A percentile compares a stretch with the other conserved stretches of the same genome.
Evolutionary conservation across 2,329 filamentous ascomycete genomes (phyloP).

Genomic region (Metarhizium rileyi): DNA sequence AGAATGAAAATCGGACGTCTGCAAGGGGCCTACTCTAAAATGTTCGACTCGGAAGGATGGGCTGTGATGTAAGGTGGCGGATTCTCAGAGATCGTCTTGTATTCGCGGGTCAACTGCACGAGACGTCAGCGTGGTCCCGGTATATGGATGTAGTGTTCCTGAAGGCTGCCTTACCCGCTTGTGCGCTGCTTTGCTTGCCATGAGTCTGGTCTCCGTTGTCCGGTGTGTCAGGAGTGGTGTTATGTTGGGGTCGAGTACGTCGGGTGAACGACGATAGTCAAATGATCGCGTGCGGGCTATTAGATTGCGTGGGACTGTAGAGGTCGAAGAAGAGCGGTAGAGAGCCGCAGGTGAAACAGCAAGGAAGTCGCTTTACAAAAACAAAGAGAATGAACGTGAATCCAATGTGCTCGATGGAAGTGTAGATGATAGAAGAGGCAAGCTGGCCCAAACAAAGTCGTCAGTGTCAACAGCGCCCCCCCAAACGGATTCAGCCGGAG

Average conservation of each 20-base stretch:
- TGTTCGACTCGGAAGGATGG: constrained; percentile 83
- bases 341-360: not conserved
- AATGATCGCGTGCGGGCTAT: constrained; percentile 1
- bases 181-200: constrained; percentile 65
- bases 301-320: not conserved
- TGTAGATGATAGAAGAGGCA: not conserved
- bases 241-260: constrained; percentile 4
- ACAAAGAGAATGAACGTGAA: not conserved
- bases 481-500: constrained; percentile 1
- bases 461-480: not conserved
- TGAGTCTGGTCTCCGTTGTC: too few species aligned
- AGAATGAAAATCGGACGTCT: not conserved
- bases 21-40: constrained; percentile 60
- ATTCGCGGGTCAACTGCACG: constrained; percentile 48
- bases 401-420: not conserved
- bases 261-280: constrained; percentile 10
- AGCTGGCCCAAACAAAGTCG: not conserved
- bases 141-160: not conserved
- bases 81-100: constrained; percentile 56
- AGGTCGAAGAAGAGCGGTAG: not conserved
- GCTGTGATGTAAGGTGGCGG: constrained; percentile 83
- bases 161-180: constrained; percentile 49
- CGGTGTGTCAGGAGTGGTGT: not conserved
- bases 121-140: constrained; percentile 14
- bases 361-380: not conserved